phyloP scores from a whole-genome alignment of 768 basidiomycete species.

The Pleurotus sapidus region DNA sequence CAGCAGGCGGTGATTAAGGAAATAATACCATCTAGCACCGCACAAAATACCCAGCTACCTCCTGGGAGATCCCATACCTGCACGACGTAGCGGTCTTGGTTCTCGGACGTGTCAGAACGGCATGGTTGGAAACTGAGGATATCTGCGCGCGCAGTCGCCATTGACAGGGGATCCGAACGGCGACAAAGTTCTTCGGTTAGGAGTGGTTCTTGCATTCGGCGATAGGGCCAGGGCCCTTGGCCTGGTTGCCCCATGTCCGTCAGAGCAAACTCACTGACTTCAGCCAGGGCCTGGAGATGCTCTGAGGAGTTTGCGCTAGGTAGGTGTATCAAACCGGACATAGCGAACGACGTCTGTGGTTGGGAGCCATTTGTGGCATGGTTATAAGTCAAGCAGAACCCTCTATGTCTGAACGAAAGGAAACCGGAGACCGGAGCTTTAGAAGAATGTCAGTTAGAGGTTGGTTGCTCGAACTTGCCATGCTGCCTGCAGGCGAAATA shows the following conservation, averaged over 20 bases:
- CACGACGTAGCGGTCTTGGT: constrained; percentile 32
- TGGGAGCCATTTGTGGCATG: too few relatives aligned
- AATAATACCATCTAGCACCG: constrained; percentile 31
- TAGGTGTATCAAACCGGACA: constrained; percentile 33
- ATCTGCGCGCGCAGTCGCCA: constrained; percentile 19
- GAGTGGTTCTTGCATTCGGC: constrained; percentile 36
- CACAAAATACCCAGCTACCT: constrained; percentile 30
- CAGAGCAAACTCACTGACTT: constrained; percentile 48
- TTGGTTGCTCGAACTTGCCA: constrained; percentile 10
- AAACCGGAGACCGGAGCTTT: constrained; percentile 9
- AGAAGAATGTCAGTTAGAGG: too few relatives aligned
- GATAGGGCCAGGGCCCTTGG: constrained; percentile 52
- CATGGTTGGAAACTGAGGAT: constrained; percentile 33
- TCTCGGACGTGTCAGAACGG: constrained; percentile 21
- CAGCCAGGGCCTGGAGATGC: constrained; percentile 45
- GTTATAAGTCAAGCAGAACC: neutral
- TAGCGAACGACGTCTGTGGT: constrained; percentile 21
- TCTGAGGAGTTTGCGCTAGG: constrained; percentile 44
- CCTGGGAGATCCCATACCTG: constrained; percentile 27
- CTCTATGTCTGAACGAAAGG: constrained; percentile 8
- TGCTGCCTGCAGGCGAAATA: constrained; percentile 1
- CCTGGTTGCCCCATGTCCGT: constrained; percentile 56
- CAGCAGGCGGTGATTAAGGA: constrained; percentile 19
- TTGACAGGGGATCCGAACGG: constrained; percentile 31
- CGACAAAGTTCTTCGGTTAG: constrained; percentile 37